phyloP scores from a whole-genome alignment of 2,329 filamentous ascomycete genomes.

The Seiridium cupressi region DNA sequence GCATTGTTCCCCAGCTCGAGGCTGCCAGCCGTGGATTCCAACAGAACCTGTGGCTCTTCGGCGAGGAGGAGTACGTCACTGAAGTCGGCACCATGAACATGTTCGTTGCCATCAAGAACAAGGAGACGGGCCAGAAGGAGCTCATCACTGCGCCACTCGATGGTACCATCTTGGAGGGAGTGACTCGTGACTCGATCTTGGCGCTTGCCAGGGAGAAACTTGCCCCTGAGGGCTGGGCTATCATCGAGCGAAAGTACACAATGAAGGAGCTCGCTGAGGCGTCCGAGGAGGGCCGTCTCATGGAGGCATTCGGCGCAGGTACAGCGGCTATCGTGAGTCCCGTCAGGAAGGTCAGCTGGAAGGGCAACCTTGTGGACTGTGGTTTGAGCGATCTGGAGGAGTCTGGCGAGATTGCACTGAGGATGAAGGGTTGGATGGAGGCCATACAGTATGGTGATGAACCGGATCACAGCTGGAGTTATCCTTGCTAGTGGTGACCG shows the following conservation, averaged over 20 bases:
- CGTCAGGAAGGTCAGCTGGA: constrained; percentile 86
- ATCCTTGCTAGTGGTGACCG: constrained; percentile 34
- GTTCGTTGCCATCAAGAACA: constrained; percentile 82
- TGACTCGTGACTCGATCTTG: constrained; percentile 91
- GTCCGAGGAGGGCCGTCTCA: constrained; percentile 75
- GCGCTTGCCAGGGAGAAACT: constrained; percentile 80
- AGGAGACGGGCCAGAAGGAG: constrained; percentile 86
- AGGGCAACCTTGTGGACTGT: constrained; percentile 76
- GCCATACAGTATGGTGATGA: constrained; percentile 93
- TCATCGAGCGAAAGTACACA: constrained; percentile 86
- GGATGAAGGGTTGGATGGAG: constrained; percentile 97
- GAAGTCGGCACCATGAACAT: constrained; percentile 99
- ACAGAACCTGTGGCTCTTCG: constrained; percentile 98
- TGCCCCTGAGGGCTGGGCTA: constrained; percentile 80
- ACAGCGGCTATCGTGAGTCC: constrained; percentile 94
- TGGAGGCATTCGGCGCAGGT: constrained; percentile 92
- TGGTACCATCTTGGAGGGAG: constrained; percentile 93
- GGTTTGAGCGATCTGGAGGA: constrained; percentile 79
- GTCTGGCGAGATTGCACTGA: constrained; percentile 78
- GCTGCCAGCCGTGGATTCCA: constrained; percentile 91
- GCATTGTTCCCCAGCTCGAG: constrained; percentile 93
- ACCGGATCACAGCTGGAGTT: constrained; percentile 82
- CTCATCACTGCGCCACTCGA: constrained; percentile 93
- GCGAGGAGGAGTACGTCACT: constrained; percentile 91
- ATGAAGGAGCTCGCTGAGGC: constrained; percentile 86